phyloP scores from a whole-genome alignment of 2,329 filamentous ascomycete species.

The Colletotrichum abscissum region DNA sequence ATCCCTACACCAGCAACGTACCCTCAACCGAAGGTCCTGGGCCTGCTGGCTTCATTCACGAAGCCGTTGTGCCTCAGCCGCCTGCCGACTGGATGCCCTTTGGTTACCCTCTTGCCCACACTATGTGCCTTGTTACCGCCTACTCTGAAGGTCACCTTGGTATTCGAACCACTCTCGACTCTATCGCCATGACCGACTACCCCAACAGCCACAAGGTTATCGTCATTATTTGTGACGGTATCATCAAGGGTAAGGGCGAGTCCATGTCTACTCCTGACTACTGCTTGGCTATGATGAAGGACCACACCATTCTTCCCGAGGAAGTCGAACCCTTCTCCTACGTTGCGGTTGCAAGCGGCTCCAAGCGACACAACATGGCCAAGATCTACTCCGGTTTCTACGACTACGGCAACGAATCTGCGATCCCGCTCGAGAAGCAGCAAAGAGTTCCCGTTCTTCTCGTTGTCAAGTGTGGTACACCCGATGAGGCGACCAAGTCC shows the following conservation, averaged over 20 bases:
- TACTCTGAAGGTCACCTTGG: slow-evolving; percentile 97
- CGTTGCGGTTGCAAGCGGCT: slow-evolving; percentile 93
- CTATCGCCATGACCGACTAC: slow-evolving; percentile 96
- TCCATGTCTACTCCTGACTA: slow-evolving; percentile 88
- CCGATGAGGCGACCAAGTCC: slow-evolving; percentile 80
- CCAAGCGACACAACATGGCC: slow-evolving; percentile 99
- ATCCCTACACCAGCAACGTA: slow-evolving; percentile 65
- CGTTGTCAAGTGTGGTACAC: slow-evolving; percentile 94
- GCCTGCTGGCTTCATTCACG: slow-evolving; percentile 94
- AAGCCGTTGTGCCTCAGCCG: slow-evolving; percentile 94
- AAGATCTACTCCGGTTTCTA: slow-evolving; percentile 99
- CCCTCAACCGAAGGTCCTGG: slow-evolving; percentile 76
- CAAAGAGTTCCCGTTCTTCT: slow-evolving; percentile 98
- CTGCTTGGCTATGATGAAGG: slow-evolving; percentile 92
- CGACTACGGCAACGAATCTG: slow-evolving; percentile 87
- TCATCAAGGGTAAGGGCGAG: slow-evolving; percentile 97
- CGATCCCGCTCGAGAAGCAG: slow-evolving; percentile 86
- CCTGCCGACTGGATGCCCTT: slow-evolving; percentile 98
- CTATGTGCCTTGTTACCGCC: slow-evolving; percentile 93
- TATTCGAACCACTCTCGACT: slow-evolving; percentile 93
- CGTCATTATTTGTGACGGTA: slow-evolving; percentile 94
- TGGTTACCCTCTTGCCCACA: slow-evolving; percentile 92
- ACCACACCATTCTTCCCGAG: slow-evolving; percentile 81
- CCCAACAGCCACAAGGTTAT: slow-evolving; percentile 99
- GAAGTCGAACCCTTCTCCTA: slow-evolving; percentile 94